Evolutionary conservation across 1,284 basidiomycete genomes (phyloP), one percentile per base, ranked within the genome.

Genomic region (Microbotryomycetes sp.): DNA sequence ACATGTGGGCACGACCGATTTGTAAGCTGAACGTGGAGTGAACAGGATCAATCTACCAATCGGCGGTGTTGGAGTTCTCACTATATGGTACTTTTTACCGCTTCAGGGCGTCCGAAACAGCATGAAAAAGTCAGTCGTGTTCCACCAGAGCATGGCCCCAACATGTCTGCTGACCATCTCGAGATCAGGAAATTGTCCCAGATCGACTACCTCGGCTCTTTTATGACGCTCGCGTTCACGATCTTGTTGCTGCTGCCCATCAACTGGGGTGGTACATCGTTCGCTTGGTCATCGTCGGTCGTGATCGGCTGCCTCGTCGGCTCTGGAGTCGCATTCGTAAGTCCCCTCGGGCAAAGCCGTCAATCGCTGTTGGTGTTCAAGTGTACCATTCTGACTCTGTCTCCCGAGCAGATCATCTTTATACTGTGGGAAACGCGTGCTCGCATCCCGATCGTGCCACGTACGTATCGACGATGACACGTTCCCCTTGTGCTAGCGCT

Each of bases 391-490:
- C 21, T 85, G 79, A 1, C 2, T 74, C 81, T 50, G 79, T 82
- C 0, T 85, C 86, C 0, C 65, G 83, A 13, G 65, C 81, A 86
- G 1, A 74, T 83, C 0, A 58, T 85, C 1, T 89, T 89, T 73
- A 81, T 85, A 54, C 54, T 84, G 18, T 87, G 85, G 79, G 87
- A 90, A 75, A 85, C 83, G 80, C 85, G 82, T 70, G 84, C 86
- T 1, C 75, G 75, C 45, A 77, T 89, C 6, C 86, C 87, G 1
- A 62, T 74, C 24, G 65, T 75, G n/a, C 74, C 74, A 23, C 70
- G 73, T 65, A 52, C 52, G n/a, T 48, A 24, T 62, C 48, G 41
- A 2, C n/a, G 5, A 6, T 16, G 48, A 57, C 56, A 4, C 24
- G 21, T 5, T 45, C 18, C 7, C 9, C 3, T 28, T n/a, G 21